Evolutionary conservation across 176 grass and related monocot species (phyloP), one percentile per base, ranked within the genome.

Genomic region (Eremochloa ophiuroides): DNA sequence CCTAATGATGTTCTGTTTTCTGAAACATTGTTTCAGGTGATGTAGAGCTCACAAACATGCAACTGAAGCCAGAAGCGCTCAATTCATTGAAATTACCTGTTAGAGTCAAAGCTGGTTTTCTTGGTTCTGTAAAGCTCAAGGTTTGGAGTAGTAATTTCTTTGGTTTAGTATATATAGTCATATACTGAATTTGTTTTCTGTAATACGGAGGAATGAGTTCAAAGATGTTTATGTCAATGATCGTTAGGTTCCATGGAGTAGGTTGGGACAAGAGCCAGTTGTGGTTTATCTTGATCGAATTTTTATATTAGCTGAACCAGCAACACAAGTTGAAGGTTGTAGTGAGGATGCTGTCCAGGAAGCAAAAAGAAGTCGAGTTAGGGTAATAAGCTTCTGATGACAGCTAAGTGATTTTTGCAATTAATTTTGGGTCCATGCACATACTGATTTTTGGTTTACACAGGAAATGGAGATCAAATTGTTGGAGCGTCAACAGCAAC

Each of bases 331-430:
- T 84, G 92, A 98, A 83, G 95, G 95, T 83, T 93, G 86, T 79
- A 95, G 88, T n/a, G 92, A 98, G 84, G 95, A 98, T 88, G 86
- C 95, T 88, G 71, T 98, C 37, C 95, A 98, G 94, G 92, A 98
- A 81, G 88, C 87, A 51, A 98, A 93, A 88, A 87, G 86, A 86
- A 98, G 66, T 79, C 86, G 61, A 89, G 90, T 98, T 35, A 93
- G 78, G 90, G 95, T 98, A 79, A 84, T 50, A 31, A 86, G 77
- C 71, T 31, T 80, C 23, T 82, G 66, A 56, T 44, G 4, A 16
- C 69, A 68, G 74, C 71, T 59, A 39, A 77, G 15, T 80, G 55
- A 80, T 22, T 83, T 65, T 66, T 69, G 15, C 58, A 83, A 76
- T 84, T 74, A 55, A 20, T 65, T 16, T 29, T 34, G 53, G 43